Evolutionary conservation across 2,329 filamentous ascomycete species (phyloP).

Genomic region (Chaetomium sp.): DNA sequence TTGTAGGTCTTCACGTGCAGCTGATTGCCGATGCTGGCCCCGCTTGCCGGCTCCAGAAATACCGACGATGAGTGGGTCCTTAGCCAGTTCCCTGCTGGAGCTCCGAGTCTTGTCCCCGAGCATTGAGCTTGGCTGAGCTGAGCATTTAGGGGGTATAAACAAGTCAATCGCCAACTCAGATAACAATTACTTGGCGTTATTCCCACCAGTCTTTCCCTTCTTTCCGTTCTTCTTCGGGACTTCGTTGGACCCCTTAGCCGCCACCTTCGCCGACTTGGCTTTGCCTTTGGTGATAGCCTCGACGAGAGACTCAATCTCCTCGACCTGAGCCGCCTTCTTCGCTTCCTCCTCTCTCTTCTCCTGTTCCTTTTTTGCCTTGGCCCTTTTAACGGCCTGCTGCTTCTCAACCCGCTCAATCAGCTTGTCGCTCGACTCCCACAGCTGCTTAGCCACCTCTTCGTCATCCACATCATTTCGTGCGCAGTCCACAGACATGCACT

Average conservation of each 20-base stretch:
- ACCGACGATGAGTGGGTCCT: slow-evolving; percentile 12
- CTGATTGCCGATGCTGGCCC: slow-evolving; percentile 27
- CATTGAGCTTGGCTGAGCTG: neutral
- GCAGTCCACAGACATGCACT: slow-evolving; percentile 77
- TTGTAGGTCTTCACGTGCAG: slow-evolving; percentile 5
- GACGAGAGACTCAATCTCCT: slow-evolving; percentile 46
- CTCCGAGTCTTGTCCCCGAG: slow-evolving; percentile 17
- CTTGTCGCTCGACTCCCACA: slow-evolving; percentile 88
- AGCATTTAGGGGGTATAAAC: slow-evolving; percentile 14
- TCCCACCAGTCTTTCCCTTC: slow-evolving; percentile 14
- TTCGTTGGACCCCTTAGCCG: slow-evolving; percentile 38
- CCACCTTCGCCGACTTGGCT: slow-evolving; percentile 38
- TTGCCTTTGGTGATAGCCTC: slow-evolving; percentile 50
- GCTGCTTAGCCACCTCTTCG: slow-evolving; percentile 75
- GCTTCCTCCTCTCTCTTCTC: slow-evolving; percentile 42
- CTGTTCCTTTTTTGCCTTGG: slow-evolving; percentile 43
- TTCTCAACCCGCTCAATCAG: slow-evolving; percentile 83
- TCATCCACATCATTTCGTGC: slow-evolving; percentile 74
- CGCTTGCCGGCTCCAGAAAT: slow-evolving; percentile 15
- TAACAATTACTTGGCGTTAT: slow-evolving; percentile 15
- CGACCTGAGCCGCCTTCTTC: slow-evolving; percentile 41
- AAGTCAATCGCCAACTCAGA: neutral
- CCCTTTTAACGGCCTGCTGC: slow-evolving; percentile 65
- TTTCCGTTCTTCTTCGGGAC: slow-evolving; percentile 27
- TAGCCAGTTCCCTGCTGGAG: neutral